These are phyloP conservation scores for Solanum bukasovii DNA, from an alignment of 257 asterid genomes.

Conservation along the genomic window DNA sequence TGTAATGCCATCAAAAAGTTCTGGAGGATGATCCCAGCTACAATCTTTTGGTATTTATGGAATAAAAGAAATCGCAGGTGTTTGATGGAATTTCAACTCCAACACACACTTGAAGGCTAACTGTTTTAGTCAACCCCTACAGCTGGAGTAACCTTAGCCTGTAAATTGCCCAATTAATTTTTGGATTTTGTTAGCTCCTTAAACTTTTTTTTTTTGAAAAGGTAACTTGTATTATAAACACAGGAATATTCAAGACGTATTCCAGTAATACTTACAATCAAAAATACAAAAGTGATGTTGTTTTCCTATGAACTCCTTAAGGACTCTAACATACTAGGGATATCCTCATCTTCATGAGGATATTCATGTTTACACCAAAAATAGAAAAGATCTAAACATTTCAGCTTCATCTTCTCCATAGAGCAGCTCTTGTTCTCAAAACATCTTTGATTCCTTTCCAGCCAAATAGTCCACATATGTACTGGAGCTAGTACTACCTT, in stretches of 20 bases:
- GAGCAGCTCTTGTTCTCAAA: too few species aligned
- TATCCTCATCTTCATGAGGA: too few species aligned
- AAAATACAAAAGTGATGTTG: too few species aligned
- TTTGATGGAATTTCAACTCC: background rate
- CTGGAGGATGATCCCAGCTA: background rate
- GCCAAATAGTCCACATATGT: background rate
- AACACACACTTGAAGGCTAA: background rate
- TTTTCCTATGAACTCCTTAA: too few species aligned
- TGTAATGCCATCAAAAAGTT: background rate
- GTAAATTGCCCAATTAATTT: background rate
- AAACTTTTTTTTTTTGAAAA: background rate
- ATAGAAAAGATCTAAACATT: too few species aligned
- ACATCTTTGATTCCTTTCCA: too few species aligned
- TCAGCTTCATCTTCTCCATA: too few species aligned
- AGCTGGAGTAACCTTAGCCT: background rate
- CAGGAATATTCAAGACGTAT: too few species aligned
- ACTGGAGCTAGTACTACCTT: background rate
- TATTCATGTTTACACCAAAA: too few species aligned
- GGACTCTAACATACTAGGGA: too few species aligned
- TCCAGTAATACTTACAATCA: too few species aligned
- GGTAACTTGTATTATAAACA: too few species aligned
- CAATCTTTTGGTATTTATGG: background rate
- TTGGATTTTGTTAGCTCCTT: background rate
- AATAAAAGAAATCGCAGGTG: background rate
- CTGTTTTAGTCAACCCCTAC: background rate